Evolutionary conservation across 805 yeast species (phyloP).

Genomic region (Hanseniaspora thailandica): DNA sequence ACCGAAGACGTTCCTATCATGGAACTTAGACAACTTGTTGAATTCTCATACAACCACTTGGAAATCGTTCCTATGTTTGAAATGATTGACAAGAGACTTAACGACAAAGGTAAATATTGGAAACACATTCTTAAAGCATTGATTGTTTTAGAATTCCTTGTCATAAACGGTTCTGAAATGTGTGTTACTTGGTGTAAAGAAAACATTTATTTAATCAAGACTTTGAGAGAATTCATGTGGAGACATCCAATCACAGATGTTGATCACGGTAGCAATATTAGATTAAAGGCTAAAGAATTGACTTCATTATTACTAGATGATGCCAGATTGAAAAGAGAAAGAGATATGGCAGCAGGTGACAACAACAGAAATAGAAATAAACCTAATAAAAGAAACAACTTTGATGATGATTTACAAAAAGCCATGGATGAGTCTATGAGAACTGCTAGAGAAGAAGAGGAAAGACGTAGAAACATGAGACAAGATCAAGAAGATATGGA

Average conservation of each 20-base stretch:
- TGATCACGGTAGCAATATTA: conserved; percentile 79
- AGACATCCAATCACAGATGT: conserved; percentile 54
- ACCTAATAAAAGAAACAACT: conserved; percentile 28
- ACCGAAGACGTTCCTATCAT: conserved; percentile 69
- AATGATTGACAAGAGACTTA: conserved; percentile 79
- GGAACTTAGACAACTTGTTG: conserved; percentile 75
- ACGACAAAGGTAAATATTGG: conserved; percentile 96
- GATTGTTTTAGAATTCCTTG: conserved; percentile 77
- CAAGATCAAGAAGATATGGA: conserved; percentile 23
- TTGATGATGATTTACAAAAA: conserved; percentile 63
- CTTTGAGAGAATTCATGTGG: conserved; percentile 79
- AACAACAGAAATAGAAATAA: conserved; percentile 24
- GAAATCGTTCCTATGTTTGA: conserved; percentile 87
- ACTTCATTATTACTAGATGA: conserved; percentile 60
- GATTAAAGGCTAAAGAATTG: conserved; percentile 83
- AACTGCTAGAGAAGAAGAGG: conserved; percentile 77
- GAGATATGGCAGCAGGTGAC: conserved; percentile 36
- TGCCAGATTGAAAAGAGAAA: conserved; percentile 62
- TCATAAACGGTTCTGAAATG: conserved; percentile 74
- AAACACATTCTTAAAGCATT: conserved; percentile 87
- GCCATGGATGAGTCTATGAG: conserved; percentile 70
- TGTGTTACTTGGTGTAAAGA: conserved; percentile 88
- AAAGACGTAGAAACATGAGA: conserved; percentile 33
- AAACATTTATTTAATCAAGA: conserved; percentile 75
- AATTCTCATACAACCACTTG: conserved; percentile 54